A percentile compares a stretch with the other conserved stretches of the same genome.
These are phyloP conservation scores for Hemisphaericaspora xylanilytica DNA, from an alignment of 1,139 yeast genomes.

Conservation along the genomic window DNA sequence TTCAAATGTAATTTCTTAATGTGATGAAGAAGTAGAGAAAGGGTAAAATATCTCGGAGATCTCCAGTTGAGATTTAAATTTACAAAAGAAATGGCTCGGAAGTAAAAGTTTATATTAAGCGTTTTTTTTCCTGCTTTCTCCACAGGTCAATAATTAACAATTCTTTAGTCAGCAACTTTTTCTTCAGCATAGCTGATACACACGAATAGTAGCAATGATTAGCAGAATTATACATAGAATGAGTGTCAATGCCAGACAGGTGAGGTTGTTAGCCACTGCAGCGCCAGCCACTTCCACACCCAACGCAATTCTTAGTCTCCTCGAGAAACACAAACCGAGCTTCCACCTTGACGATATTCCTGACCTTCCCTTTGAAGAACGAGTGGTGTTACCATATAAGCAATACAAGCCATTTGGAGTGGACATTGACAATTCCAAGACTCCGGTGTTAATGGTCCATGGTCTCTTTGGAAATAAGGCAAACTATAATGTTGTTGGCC, in stretches of 20 bases:
- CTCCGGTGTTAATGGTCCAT: constrained; percentile 45
- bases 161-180: no score
- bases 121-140: no score
- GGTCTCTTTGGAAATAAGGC: constrained; percentile 50
- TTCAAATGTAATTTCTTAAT: no score
- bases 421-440: constrained; percentile 3
- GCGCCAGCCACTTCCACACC: neutral
- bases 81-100: no score
- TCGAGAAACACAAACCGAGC: neutral
- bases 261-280: neutral
- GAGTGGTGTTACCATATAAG: constrained; percentile 10
- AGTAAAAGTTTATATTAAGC: no score
- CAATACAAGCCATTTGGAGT: constrained; percentile 7
- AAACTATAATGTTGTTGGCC: constrained; percentile 39
- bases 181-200: no score
- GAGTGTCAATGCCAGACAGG: neutral
- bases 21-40: no score
- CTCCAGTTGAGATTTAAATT: no score
- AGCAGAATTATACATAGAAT: neutral
- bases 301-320: neutral
- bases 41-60: no score
- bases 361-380: constrained; percentile 13
- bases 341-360: constrained; percentile 8
- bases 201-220: neutral
- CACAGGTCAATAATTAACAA: no score